These are phyloP conservation scores for Colletotrichum phormii DNA, from an alignment of 2,329 filamentous ascomycete genomes.

Conservation along the genomic window DNA sequence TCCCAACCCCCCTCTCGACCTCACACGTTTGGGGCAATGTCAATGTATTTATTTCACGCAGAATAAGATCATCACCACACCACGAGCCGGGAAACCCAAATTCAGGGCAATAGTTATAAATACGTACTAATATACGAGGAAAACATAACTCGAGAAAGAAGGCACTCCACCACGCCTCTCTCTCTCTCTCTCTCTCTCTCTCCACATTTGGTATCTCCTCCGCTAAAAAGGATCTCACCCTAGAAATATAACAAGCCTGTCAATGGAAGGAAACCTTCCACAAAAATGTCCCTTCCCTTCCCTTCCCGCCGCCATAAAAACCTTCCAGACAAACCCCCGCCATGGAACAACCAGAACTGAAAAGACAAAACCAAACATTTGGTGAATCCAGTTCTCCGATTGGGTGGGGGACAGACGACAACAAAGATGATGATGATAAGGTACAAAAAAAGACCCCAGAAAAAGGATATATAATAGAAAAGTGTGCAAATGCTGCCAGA, in stretches of 20 bases:
- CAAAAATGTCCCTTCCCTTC: background rate
- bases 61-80: no score
- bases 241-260: background rate
- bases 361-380: background rate
- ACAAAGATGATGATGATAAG: background rate
- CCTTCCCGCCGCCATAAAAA: background rate
- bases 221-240: background rate
- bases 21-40: no score
- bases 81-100: no score
- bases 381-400: background rate
- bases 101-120: no score
- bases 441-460: background rate
- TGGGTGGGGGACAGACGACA: background rate
- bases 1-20: no score
- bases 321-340: background rate
- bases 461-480: no score
- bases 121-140: no score
- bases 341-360: background rate
- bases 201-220: slow-evolving; percentile 35
- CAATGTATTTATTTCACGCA: no score
- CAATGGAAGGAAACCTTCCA: background rate
- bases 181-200: background rate
- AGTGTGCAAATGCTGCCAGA: background rate
- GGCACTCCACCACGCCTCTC: no score
- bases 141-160: no score